A percentile compares a stretch with the other conserved stretches of the same genome.
These are phyloP conservation scores for Monilinia laxa DNA, from an alignment of 2,329 filamentous ascomycete species.

Conservation along the genomic window DNA sequence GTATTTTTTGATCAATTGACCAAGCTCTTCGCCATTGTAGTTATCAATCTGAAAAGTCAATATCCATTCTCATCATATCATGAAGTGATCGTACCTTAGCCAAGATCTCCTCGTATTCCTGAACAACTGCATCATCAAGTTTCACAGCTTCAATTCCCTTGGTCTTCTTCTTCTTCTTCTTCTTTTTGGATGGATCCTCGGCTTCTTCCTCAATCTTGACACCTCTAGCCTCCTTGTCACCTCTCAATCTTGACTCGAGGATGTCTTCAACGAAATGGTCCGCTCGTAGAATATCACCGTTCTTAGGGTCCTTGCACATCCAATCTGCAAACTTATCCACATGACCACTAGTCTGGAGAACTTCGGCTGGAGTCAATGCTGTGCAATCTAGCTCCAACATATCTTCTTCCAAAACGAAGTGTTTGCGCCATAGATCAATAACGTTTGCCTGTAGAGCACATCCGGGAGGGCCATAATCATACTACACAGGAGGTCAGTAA, in stretches of 20 bases:
- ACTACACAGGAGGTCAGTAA: slow-evolving; percentile 1
- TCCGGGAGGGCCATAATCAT: slow-evolving; percentile 49
- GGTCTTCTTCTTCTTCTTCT: slow-evolving; percentile 94
- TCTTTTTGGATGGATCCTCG: slow-evolving; percentile 70
- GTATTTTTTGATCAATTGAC: slow-evolving; percentile 84
- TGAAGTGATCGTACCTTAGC: slow-evolving; percentile 54
- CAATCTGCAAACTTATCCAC: slow-evolving; percentile 93
- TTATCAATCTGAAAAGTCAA: slow-evolving; percentile 71
- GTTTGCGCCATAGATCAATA: slow-evolving; percentile 70
- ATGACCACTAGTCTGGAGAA: slow-evolving; percentile 93
- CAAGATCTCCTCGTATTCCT: slow-evolving; percentile 88
- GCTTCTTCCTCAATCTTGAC: slow-evolving; percentile 77
- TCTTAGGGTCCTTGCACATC: slow-evolving; percentile 99
- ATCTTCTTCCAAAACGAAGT: slow-evolving; percentile 72
- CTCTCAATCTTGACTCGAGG: slow-evolving; percentile 81
- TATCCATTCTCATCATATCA: neutral
- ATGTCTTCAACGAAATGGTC: slow-evolving; percentile 97
- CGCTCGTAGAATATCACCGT: slow-evolving; percentile 91
- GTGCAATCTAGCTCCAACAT: slow-evolving; percentile 80
- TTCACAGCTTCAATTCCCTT: slow-evolving; percentile 75
- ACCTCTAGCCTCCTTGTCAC: slow-evolving; percentile 89
- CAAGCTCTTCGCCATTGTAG: slow-evolving; percentile 83
- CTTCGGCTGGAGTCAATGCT: slow-evolving; percentile 87
- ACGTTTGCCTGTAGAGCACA: slow-evolving; percentile 69
- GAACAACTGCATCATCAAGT: slow-evolving; percentile 79